Conservation (phyloP, 805 yeast species). For the Cyberlindnera mycetangii region DNA sequence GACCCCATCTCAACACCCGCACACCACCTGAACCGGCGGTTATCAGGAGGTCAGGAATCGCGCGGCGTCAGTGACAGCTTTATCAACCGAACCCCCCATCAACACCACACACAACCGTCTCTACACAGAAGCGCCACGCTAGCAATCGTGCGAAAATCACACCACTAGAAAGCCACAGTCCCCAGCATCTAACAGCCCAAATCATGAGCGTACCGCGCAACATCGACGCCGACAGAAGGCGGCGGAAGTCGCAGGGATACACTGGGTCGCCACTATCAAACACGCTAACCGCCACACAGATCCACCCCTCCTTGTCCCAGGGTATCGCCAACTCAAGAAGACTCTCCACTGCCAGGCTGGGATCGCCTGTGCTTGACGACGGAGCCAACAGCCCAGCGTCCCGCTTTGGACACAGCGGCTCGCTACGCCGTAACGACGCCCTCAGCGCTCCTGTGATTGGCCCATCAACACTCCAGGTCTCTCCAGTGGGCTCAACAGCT, state of each 20-base stretch:
- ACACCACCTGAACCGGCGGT: conserved; percentile 1
- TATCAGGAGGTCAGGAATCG: neutral
- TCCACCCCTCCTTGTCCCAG: conserved; percentile 5
- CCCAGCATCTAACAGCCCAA: neutral
- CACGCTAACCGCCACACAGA: conserved; percentile 7
- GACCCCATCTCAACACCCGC: neutral
- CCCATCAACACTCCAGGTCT: neutral
- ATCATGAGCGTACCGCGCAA: conserved; percentile 12
- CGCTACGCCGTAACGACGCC: neutral
- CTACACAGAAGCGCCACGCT: neutral
- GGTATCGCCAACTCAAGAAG: conserved; percentile 17
- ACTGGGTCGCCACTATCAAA: conserved; percentile 3
- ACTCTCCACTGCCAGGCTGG: conserved; percentile 19
- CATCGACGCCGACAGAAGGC: conserved; percentile 6
- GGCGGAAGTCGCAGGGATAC: conserved; percentile 9
- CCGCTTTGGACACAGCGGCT: conserved; percentile 4
- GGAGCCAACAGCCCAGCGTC: conserved; percentile 5
- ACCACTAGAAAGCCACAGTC: neutral
- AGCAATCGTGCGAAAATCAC: neutral
- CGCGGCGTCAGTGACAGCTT: neutral
- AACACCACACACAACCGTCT: neutral
- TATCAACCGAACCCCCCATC: neutral
- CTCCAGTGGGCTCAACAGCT: conserved; percentile 11
- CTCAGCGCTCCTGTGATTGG: neutral
- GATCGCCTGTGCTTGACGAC: conserved; percentile 16